Conservation (phyloP, 441 rosid species). For the Jatropha podagrica region DNA sequence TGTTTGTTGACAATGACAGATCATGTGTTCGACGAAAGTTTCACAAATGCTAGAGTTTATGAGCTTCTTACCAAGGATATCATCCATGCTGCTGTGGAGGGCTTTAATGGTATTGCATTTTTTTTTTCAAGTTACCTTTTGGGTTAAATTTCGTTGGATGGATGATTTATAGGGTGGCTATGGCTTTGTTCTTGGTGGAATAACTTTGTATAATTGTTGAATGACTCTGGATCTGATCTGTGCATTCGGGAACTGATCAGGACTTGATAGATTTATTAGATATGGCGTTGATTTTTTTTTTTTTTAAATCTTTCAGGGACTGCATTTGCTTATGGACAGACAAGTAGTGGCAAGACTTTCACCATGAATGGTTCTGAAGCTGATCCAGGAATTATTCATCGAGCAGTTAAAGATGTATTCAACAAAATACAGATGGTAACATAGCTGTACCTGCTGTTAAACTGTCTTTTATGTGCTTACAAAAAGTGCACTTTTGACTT, state of each 20-base stretch:
- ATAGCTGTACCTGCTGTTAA: neutral
- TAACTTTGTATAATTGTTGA: neutral
- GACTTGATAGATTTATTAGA: neutral
- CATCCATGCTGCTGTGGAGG: constrained; percentile 72
- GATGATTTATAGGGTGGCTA: neutral
- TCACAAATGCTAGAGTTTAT: constrained; percentile 62
- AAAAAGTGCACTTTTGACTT: constrained; percentile 17
- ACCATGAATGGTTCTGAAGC: constrained; percentile 84
- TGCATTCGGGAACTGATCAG: neutral
- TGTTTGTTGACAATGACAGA: constrained; percentile 50
- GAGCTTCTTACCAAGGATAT: constrained; percentile 79
- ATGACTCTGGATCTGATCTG: neutral
- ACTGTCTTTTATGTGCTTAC: neutral
- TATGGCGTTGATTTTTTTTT: neutral
- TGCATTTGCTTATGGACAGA: constrained; percentile 96
- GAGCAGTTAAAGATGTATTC: constrained; percentile 72
- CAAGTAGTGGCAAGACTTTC: constrained; percentile 96
- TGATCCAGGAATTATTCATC: constrained; percentile 76
- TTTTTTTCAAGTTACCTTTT: neutral
- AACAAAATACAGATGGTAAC: constrained; percentile 51
- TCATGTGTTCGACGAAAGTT: constrained; percentile 72
- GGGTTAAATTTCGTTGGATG: neutral
- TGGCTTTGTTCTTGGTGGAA: neutral
- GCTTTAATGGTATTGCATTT: constrained; percentile 65
- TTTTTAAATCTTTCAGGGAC: constrained; percentile 46